Evolutionary conservation across 441 rosid genomes (phyloP).

Genomic region (Gossypium gossypioides): DNA sequence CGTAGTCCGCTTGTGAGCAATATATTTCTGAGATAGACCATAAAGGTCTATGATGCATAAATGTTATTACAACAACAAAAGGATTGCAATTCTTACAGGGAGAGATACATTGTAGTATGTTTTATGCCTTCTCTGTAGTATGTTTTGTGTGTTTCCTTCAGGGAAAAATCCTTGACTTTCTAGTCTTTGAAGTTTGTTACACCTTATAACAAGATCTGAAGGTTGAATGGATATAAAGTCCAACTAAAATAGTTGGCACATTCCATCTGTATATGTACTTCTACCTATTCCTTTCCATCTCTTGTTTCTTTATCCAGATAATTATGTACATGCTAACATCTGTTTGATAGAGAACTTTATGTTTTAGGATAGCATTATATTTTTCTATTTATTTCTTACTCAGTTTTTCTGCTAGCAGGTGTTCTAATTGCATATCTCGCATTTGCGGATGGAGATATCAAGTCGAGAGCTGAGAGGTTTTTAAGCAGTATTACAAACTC

Average conservation of each 20-base stretch:
- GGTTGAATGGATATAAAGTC: neutral
- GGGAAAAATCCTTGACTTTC: neutral
- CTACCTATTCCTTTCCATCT: neutral
- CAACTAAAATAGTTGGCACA: neutral
- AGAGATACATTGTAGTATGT: neutral
- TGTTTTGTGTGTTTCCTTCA: neutral
- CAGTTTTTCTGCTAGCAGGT: slow-evolving; percentile 43
- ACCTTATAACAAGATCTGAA: neutral
- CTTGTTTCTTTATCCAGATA: neutral
- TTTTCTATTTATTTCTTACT: neutral
- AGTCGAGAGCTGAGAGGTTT: slow-evolving; percentile 82
- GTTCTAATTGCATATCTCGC: slow-evolving; percentile 67
- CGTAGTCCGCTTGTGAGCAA: neutral
- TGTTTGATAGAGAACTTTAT: neutral
- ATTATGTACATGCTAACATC: neutral
- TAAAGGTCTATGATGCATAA: neutral
- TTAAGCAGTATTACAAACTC: slow-evolving; percentile 90
- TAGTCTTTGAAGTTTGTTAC: neutral
- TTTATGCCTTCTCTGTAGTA: neutral
- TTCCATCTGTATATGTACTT: neutral
- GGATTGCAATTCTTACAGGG: neutral
- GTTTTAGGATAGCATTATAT: neutral
- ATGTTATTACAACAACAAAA: neutral
- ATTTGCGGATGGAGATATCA: slow-evolving; percentile 56
- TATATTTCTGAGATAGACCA: neutral